phyloP scores from a whole-genome alignment of 371 early-diverging fungal species.

The Circinella minor region DNA sequence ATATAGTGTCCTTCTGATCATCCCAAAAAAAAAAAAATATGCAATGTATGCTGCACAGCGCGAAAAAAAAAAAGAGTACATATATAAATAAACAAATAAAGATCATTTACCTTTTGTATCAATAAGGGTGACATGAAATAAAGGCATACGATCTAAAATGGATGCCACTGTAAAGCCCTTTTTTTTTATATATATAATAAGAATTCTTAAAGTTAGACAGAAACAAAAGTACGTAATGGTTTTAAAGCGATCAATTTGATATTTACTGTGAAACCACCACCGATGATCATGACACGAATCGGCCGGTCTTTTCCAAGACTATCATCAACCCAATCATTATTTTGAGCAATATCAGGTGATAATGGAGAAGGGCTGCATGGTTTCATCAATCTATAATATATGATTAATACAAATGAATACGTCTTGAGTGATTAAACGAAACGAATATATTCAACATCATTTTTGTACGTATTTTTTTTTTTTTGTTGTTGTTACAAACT shows the following conservation, averaged over 20 bases:
- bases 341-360: neutral
- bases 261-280: conserved; percentile 52
- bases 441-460: too few relatives aligned
- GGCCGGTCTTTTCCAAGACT: neutral
- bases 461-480: neutral
- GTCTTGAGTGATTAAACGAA: too few relatives aligned
- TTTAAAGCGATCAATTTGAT: neutral
- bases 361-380: neutral
- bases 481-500: neutral
- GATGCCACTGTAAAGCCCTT: conserved; percentile 53
- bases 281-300: conserved; percentile 41
- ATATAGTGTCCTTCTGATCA: too few relatives aligned
- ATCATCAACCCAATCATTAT: neutral
- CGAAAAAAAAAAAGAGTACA: too few relatives aligned
- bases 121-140: conserved; percentile 48
- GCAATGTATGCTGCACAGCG: neutral
- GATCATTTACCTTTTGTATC: conserved; percentile 45
- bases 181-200: neutral
- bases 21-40: neutral
- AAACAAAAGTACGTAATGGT: neutral
- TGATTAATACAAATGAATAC: neutral
- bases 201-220: neutral
- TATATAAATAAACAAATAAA: neutral
- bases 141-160: conserved; percentile 48
- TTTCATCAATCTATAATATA: neutral